Conservation (phyloP, 805 yeast genomes). For the Komagataella ulmi region DNA sequence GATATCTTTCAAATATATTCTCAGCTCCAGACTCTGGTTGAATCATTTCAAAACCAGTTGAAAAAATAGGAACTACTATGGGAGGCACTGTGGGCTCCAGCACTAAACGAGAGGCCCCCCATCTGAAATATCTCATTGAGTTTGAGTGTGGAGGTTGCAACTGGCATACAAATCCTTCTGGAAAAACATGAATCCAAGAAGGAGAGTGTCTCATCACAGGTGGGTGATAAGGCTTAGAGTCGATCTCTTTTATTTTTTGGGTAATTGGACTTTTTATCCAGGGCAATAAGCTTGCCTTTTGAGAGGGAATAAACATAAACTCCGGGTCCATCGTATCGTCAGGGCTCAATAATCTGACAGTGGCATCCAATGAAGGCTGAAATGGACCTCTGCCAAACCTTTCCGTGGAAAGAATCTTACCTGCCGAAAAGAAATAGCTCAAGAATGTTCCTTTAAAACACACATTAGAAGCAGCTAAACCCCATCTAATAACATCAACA, state of each 20-base stretch:
- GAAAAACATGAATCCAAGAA: conserved; percentile 89
- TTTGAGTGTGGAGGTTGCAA: conserved; percentile 63
- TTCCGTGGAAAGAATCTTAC: conserved; percentile 77
- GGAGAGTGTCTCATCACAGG: conserved; percentile 55
- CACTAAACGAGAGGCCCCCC: conserved; percentile 85
- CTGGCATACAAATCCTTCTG: conserved; percentile 91
- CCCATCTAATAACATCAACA: conserved; percentile 75
- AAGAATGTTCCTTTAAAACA: conserved; percentile 52
- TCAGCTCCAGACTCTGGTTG: conserved; percentile 65
- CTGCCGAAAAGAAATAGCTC: conserved; percentile 63
- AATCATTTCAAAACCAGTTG: conserved; percentile 76
- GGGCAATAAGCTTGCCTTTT: conserved; percentile 6
- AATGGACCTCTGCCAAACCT: conserved; percentile 91
- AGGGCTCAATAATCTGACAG: conserved; percentile 65
- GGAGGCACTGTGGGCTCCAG: conserved; percentile 79
- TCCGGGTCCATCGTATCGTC: conserved; percentile 50
- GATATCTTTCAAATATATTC: conserved; percentile 36
- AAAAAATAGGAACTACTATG: conserved; percentile 73
- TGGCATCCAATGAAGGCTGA: conserved; percentile 83
- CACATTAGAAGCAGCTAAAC: conserved; percentile 84
- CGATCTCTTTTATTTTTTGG: conserved; percentile 6
- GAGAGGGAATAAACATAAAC: conserved; percentile 8
- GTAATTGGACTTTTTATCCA: conserved; percentile 12
- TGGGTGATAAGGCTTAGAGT: conserved; percentile 23
- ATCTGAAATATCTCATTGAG: conserved; percentile 88